Conservation (phyloP, 306 rosid species). For the Benincasa hispida region DNA sequence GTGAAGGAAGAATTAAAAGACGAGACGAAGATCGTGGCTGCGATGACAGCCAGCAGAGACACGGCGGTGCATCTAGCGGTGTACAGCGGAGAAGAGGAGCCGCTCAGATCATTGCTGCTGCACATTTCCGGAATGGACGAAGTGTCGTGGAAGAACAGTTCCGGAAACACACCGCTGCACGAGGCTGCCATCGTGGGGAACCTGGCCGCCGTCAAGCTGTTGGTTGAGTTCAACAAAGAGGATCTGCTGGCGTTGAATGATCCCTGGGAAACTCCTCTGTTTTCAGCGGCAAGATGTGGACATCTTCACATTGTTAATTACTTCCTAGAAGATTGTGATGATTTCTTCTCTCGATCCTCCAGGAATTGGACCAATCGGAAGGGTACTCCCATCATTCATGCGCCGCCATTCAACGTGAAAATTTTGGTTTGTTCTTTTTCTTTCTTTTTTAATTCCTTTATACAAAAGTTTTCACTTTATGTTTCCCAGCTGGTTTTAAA, state of each 20-base stretch:
- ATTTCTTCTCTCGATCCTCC: not conserved
- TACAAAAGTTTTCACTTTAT: too few relatives aligned
- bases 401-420: constrained; percentile 8
- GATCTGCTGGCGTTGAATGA: not conserved
- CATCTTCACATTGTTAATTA: not conserved
- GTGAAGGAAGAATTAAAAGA: not conserved
- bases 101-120: not conserved
- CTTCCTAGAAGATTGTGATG: not conserved
- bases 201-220: not conserved
- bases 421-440: constrained; percentile 3
- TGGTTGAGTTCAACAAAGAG: not conserved
- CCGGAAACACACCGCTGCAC: constrained; percentile 8
- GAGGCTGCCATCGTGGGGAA: constrained; percentile 11
- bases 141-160: not conserved
- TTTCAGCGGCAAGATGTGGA: constrained; percentile 5
- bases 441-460: too few relatives aligned
- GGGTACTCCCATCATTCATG: constrained; percentile 11
- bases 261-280: constrained; percentile 13
- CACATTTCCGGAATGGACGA: not conserved
- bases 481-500: too few relatives aligned
- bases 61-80: constrained; percentile 5
- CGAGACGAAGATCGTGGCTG: not conserved
- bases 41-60: not conserved
- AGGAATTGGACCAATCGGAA: not conserved
- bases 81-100: not conserved